Base-by-base conservation (phyloP, 2,329 filamentous ascomycete species). In the Magnaporthiopsis poae region DNA sequence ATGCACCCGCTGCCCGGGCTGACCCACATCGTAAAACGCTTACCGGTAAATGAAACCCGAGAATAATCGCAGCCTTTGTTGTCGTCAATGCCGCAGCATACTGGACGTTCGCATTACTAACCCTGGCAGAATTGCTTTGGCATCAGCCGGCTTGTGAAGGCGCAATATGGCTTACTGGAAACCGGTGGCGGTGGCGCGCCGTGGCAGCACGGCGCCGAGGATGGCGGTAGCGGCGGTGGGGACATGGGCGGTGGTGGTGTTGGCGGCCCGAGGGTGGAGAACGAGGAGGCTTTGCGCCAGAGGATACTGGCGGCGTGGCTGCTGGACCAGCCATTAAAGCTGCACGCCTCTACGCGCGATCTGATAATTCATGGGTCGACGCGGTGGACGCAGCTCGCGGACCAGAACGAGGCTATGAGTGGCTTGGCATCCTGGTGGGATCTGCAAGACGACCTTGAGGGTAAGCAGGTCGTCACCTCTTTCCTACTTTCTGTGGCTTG, bases 271-370 rank as follows among this genome's bases (percentile, higher is more conserved):
- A 18, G 36, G 15, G 59, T 70, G 27, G 68, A 64, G 39, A 71
- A 71, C 0, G 90, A 92, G 76, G 88, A 90, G 72, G 78, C 82
- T 7, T 74, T 89, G 46, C 85, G 90, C 1, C 88, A 92, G 75
- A 90, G 89, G 74, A 80, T 91, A 1, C 77, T 91, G 2, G 82
- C 90, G 3, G 83, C 87, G 0, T 85, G 88, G 77, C 77, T 90
- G 60, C 80, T 91, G 25, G 84, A 89, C 66, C 82, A 88, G 70
- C 80, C 86, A 0, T 73, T 81, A 29, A 86, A 84, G 73, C 81
- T 92, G 66, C 82, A 84, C 15, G 79, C 82, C 25, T 84, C 86
- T 36, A 89, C 88, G 0, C 82, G 84, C 36, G 86, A 90, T 69
- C 75, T 92, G 39, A 86, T 92, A 66, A 76, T 88, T 69, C 82